These are phyloP conservation scores for Skeletonema costatum DNA, from an alignment of 108 stramenopile species.

Conservation along the genomic window DNA sequence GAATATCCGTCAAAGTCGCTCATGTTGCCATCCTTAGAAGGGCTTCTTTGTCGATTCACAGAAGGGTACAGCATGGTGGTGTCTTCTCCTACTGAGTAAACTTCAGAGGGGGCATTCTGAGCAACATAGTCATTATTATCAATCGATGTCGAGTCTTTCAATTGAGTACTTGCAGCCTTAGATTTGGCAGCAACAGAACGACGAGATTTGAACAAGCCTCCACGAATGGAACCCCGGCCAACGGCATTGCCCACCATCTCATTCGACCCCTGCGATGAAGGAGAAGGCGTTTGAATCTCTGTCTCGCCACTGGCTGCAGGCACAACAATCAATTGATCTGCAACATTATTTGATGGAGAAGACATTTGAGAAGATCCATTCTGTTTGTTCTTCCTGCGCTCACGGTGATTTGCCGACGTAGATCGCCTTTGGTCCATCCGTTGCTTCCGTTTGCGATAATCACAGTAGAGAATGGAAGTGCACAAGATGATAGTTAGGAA, in stretches of 20 bases:
- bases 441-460: conserved; percentile 37
- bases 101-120: neutral
- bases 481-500: conserved; percentile 36
- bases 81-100: conserved; percentile 42
- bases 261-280: conserved; percentile 3
- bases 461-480: conserved; percentile 38
- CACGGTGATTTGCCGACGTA: neutral
- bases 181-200: neutral
- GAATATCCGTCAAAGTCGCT: conserved; percentile 45
- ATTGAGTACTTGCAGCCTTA: conserved; percentile 1
- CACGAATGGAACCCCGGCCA: neutral
- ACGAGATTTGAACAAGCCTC: neutral
- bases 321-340: neutral
- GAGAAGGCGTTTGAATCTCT: conserved; percentile 12
- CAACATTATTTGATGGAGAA: neutral
- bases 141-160: neutral
- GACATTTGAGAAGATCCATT: neutral
- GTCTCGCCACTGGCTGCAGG: conserved; percentile 23
- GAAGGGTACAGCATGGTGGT: conserved; percentile 40
- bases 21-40: conserved; percentile 19
- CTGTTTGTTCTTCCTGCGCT: neutral
- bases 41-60: conserved; percentile 23
- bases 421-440: neutral
- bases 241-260: neutral
- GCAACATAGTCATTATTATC: neutral